phyloP scores from a whole-genome alignment of 495 filamentous ascomycete species.

The Penicillium parvum region DNA sequence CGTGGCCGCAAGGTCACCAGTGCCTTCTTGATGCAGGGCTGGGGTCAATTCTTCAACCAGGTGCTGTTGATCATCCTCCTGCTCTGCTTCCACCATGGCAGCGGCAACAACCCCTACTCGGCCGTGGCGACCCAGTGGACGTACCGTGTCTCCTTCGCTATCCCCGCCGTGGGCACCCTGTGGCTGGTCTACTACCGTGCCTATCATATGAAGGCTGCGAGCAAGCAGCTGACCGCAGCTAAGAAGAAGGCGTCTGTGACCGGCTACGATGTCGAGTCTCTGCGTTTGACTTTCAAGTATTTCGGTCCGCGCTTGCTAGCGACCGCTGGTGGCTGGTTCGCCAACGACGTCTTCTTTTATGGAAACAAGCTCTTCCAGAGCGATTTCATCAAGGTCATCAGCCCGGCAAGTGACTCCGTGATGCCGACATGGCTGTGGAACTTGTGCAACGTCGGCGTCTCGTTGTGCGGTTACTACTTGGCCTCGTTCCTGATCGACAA shows the following conservation, averaged over 20 bases:
- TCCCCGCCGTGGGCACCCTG: slow-evolving; percentile 81
- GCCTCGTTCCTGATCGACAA: slow-evolving; percentile 80
- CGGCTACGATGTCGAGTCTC: slow-evolving; percentile 79
- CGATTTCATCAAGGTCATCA: slow-evolving; percentile 76
- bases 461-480: slow-evolving; percentile 78
- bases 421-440: slow-evolving; percentile 89
- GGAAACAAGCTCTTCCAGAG: slow-evolving; percentile 95
- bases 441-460: slow-evolving; percentile 77
- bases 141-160: slow-evolving; percentile 78
- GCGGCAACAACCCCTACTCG: slow-evolving; percentile 69
- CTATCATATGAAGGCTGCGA: slow-evolving; percentile 77
- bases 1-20: slow-evolving; percentile 88
- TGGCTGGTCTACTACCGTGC: slow-evolving; percentile 89
- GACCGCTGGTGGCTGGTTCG: slow-evolving; percentile 80
- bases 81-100: slow-evolving; percentile 72
- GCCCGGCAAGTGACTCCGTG: slow-evolving; percentile 55
- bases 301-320: slow-evolving; percentile 82
- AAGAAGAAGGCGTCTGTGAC: slow-evolving; percentile 85
- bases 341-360: slow-evolving; percentile 95
- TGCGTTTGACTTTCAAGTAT: slow-evolving; percentile 67
- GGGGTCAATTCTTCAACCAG: slow-evolving; percentile 93
- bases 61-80: slow-evolving; percentile 75
- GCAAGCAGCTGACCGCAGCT: slow-evolving; percentile 66
- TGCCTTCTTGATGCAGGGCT: slow-evolving; percentile 95
- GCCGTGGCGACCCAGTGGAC: slow-evolving; percentile 70